Percentiles rank a stretch among this genome's conserved stretches.
Conservation (phyloP, 73 alveolate genomes). For the Stentor roeselii region DNA sequence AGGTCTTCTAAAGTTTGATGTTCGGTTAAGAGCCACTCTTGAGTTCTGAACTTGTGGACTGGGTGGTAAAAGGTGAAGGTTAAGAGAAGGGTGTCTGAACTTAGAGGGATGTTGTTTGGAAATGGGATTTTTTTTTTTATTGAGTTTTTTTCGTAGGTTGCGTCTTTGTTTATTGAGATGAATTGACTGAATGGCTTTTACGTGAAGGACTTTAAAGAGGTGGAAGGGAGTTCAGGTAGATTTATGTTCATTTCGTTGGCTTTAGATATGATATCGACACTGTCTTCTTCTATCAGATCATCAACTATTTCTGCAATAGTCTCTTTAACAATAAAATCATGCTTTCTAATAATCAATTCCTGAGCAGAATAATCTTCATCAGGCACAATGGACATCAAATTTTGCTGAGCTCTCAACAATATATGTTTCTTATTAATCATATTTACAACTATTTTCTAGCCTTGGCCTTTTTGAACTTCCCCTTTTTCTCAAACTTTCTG, state of each 20-base stretch:
- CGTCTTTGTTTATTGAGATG: not conserved
- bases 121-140: not conserved
- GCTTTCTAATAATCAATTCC: no score
- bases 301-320: no score
- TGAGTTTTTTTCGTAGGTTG: conserved; percentile 12
- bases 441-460: no score
- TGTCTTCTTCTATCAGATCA: no score
- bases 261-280: no score
- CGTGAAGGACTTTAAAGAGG: not conserved
- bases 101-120: not conserved
- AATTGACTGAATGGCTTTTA: not conserved
- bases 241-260: not conserved
- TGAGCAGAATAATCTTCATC: no score
- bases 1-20: not conserved
- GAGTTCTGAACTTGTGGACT: not conserved
- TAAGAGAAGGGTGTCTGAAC: not conserved
- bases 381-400: no score
- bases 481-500: not conserved
- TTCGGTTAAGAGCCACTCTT: not conserved
- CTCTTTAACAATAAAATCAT: no score
- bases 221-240: not conserved
- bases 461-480: not conserved
- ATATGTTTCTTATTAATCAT: no score
- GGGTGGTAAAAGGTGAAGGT: conserved; percentile 11
- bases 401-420: no score